phyloP scores from a whole-genome alignment of 192 early-diverging fungal species.

The Coemansia sp. region DNA sequence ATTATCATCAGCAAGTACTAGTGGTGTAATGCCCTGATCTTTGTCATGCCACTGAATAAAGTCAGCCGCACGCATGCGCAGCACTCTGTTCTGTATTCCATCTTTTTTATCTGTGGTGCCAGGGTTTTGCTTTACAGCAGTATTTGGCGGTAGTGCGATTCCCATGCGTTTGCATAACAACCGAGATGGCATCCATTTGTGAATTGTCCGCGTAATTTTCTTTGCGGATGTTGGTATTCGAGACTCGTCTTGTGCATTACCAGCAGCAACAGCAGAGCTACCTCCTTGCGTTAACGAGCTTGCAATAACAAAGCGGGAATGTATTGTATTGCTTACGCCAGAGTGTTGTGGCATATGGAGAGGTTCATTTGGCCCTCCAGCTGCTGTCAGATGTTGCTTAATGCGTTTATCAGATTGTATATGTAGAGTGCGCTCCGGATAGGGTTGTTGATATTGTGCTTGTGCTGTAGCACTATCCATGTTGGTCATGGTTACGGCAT shows the following conservation, averaged over 20 bases:
- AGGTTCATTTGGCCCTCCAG: conserved; percentile 6
- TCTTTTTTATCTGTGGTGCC: neutral
- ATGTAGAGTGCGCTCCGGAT: neutral
- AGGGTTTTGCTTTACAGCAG: neutral
- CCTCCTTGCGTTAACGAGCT: neutral
- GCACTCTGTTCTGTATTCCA: neutral
- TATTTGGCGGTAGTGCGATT: conserved; percentile 12
- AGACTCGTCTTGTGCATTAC: neutral
- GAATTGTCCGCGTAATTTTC: conserved; percentile 5
- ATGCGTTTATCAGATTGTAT: neutral
- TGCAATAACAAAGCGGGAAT: conserved; percentile 18
- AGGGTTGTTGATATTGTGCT: neutral
- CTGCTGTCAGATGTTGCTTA: neutral
- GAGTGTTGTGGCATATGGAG: conserved; percentile 10
- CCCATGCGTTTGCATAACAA: conserved; percentile 40
- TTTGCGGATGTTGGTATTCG: neutral
- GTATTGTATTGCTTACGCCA: conserved; percentile 10
- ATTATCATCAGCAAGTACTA: conserved; percentile 9
- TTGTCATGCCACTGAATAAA: conserved; percentile 16
- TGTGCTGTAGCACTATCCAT: conserved; percentile 9
- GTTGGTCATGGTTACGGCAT: conserved; percentile 17
- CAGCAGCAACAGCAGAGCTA: neutral
- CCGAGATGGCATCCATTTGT: conserved; percentile 25
- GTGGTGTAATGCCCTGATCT: neutral
- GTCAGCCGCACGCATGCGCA: conserved; percentile 25